phyloP scores from a whole-genome alignment of 129 eudicot genomes.

The Tanacetum coccineum region DNA sequence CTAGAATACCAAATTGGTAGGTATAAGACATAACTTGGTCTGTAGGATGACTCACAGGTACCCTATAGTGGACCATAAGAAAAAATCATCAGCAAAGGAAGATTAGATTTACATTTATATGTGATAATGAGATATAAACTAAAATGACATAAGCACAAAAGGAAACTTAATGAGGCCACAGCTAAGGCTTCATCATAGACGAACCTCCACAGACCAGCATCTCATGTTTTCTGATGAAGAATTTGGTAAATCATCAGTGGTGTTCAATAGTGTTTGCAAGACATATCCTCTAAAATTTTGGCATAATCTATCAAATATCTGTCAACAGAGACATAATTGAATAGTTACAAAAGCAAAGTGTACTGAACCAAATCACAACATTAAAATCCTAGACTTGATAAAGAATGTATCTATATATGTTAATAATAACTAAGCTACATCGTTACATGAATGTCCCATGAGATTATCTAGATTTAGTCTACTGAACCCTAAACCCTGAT shows the following conservation, averaged over 20 bases:
- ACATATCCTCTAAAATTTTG: constrained; percentile 98
- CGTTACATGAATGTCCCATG: too few species aligned
- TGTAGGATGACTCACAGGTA: too few species aligned
- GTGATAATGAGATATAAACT: not conserved
- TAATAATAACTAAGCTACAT: constrained; percentile 15
- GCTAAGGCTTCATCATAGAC: constrained; percentile 70
- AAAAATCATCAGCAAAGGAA: not conserved
- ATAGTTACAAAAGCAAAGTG: too few species aligned
- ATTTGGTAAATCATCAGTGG: constrained; percentile 75
- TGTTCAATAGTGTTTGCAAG: constrained; percentile 72
- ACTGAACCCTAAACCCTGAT: too few species aligned
- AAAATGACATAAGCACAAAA: too few species aligned
- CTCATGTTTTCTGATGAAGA: constrained; percentile 59
- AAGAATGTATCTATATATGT: constrained; percentile 5
- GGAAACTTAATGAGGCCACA: constrained; percentile 82
- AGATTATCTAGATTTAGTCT: too few species aligned
- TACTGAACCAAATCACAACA: constrained; percentile 8
- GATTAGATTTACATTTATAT: too few species aligned
- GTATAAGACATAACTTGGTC: too few species aligned
- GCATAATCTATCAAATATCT: too few species aligned
- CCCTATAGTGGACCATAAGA: not conserved
- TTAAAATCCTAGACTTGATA: not conserved
- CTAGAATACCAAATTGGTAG: not conserved
- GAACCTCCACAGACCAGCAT: constrained; percentile 65
- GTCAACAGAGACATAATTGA: too few species aligned